Percentiles rank a stretch among this genome's conserved stretches.
These are phyloP conservation scores for Beverwykella pulmonaria DNA, from an alignment of 495 filamentous ascomycete genomes.

Conservation along the genomic window DNA sequence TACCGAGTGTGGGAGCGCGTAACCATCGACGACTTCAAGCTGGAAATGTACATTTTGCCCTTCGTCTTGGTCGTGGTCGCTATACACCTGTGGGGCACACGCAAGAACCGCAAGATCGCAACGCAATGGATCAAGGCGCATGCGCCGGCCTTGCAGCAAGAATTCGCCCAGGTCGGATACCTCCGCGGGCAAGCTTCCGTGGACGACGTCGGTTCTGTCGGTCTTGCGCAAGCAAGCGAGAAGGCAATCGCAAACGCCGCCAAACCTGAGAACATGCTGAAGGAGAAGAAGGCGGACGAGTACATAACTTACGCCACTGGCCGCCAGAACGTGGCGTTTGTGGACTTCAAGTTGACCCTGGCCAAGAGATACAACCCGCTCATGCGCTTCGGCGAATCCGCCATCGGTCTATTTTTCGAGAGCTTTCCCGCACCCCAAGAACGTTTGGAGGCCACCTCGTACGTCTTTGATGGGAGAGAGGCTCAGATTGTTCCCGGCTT, in stretches of 20 bases:
- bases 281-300: conserved; percentile 81
- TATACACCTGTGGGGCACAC: conserved; percentile 80
- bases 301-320: conserved; percentile 91
- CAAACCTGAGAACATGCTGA: conserved; percentile 65
- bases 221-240: no score
- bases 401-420: conserved; percentile 77
- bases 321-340: conserved; percentile 87
- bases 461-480: conserved; percentile 92
- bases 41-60: conserved; percentile 79
- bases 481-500: conserved; percentile 67
- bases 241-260: conserved; percentile 40
- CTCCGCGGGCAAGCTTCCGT: conserved; percentile 47
- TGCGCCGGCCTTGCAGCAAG: conserved; percentile 67
- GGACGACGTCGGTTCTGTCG: conserved; percentile 52
- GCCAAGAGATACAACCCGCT: conserved; percentile 90
- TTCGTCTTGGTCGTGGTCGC: conserved; percentile 72
- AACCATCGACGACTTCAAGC: conserved; percentile 75
- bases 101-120: conserved; percentile 77
- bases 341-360: conserved; percentile 80
- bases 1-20: conserved; percentile 94
- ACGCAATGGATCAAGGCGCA: conserved; percentile 79
- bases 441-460: conserved; percentile 69
- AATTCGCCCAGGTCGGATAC: conserved; percentile 91
- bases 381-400: conserved; percentile 65
- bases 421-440: conserved; percentile 69